These are phyloP conservation scores for Penicillium cataractarum DNA, from an alignment of 495 filamentous ascomycete species.

Conservation along the genomic window DNA sequence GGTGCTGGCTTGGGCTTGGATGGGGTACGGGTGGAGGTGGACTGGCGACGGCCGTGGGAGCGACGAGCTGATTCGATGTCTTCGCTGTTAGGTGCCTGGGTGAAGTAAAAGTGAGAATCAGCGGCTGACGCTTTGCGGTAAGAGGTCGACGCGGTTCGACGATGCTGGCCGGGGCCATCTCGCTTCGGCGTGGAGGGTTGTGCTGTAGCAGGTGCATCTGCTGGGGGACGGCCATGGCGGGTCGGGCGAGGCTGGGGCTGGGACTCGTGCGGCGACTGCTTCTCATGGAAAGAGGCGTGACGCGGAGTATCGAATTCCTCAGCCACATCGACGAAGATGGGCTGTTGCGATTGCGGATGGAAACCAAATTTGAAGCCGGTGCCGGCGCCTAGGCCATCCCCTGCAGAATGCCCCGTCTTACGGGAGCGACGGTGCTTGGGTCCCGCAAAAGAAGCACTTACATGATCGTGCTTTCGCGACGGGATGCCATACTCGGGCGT, in stretches of 20 bases:
- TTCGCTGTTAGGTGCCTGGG: slow-evolving; percentile 52
- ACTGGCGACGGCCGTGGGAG: slow-evolving; percentile 51
- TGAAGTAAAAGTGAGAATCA: slow-evolving; percentile 57
- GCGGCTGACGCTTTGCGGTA: slow-evolving; percentile 54
- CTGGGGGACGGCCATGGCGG: slow-evolving; percentile 31
- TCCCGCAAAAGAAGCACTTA: slow-evolving; percentile 59
- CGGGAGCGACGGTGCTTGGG: slow-evolving; percentile 42
- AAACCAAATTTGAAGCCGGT: slow-evolving; percentile 27
- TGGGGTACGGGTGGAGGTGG: slow-evolving; percentile 51
- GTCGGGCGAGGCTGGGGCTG: slow-evolving; percentile 19
- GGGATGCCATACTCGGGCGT: slow-evolving; percentile 53
- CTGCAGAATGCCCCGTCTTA: slow-evolving; percentile 43
- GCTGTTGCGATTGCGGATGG: slow-evolving; percentile 47
- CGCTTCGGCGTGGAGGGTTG: slow-evolving; percentile 18
- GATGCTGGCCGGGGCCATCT: slow-evolving; percentile 38
- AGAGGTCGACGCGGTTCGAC: slow-evolving; percentile 40
- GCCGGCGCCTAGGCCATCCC: slow-evolving; percentile 43
- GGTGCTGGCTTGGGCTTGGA: slow-evolving; percentile 47
- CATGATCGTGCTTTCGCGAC: slow-evolving; percentile 58
- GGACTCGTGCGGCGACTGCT: background rate
- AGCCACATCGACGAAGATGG: slow-evolving; percentile 59
- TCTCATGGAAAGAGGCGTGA: slow-evolving; percentile 34
- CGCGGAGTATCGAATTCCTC: slow-evolving; percentile 52
- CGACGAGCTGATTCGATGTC: slow-evolving; percentile 49
- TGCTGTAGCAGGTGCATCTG: slow-evolving; percentile 20